Evolutionary conservation across 2,329 filamentous ascomycete genomes (phyloP).

Genomic region (Botrytis porri): DNA sequence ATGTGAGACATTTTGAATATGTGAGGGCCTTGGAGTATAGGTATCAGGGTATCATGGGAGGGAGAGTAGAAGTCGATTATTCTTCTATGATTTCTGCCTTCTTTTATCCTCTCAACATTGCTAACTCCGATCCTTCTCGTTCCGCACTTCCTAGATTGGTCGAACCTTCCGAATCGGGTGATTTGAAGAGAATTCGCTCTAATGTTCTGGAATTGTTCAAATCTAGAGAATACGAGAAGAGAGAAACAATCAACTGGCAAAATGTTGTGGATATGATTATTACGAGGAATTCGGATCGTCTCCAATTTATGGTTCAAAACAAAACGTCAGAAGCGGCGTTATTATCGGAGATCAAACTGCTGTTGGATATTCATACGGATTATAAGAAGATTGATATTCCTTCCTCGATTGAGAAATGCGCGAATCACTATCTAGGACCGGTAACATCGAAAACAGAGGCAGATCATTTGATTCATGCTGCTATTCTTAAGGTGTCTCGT

Average conservation of each 20-base stretch:
- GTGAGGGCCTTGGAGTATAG: conserved; percentile 42
- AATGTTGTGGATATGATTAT: conserved; percentile 63
- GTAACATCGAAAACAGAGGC: conserved; percentile 40
- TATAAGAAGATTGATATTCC: conserved; percentile 40
- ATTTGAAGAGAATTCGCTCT: conserved; percentile 40
- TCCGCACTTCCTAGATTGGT: conserved; percentile 30
- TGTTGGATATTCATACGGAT: conserved; percentile 47
- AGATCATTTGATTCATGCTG: conserved; percentile 47
- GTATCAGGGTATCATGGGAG: conserved; percentile 45
- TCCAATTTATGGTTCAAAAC: conserved; percentile 39
- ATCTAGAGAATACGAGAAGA: conserved; percentile 22
- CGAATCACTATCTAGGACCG: conserved; percentile 44
- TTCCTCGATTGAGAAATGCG: conserved; percentile 47
- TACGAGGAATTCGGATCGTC: conserved; percentile 55
- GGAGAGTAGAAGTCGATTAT: conserved; percentile 34
- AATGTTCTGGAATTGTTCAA: conserved; percentile 47
- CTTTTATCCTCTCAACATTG: conserved; percentile 34
- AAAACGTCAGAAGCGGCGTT: conserved; percentile 26
- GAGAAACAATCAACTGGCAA: conserved; percentile 54
- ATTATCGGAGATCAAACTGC: conserved; percentile 42
- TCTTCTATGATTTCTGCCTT: conserved; percentile 36
- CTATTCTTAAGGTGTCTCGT: conserved; percentile 42
- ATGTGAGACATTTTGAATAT: conserved; percentile 36
- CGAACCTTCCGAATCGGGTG: conserved; percentile 5
- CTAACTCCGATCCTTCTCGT: conserved; percentile 30